Evolutionary conservation across 129 eudicot species (phyloP).

Genomic region (Lactuca saligna): DNA sequence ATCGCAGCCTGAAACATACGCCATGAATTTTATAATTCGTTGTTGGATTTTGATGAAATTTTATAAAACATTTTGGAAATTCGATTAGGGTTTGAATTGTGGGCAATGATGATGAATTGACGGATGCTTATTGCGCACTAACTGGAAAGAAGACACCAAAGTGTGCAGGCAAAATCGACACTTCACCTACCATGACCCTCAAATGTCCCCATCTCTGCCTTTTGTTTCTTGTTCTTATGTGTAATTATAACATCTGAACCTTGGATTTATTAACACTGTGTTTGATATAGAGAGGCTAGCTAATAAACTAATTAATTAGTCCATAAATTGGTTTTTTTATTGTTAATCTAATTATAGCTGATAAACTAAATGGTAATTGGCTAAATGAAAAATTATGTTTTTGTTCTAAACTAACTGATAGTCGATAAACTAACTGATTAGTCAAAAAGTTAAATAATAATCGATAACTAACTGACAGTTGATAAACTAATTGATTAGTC

Average conservation of each 20-base stretch:
- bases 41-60: too few species aligned
- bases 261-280: background rate
- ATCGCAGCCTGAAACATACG: background rate
- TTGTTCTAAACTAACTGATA: too few species aligned
- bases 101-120: slow-evolving; percentile 28
- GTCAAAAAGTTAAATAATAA: too few species aligned
- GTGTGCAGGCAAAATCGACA: slow-evolving; percentile 37
- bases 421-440: too few species aligned
- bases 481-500: too few species aligned
- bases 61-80: background rate
- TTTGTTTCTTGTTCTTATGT: background rate
- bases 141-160: background rate
- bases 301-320: too few species aligned
- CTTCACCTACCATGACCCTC: slow-evolving; percentile 26
- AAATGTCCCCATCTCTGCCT: slow-evolving; percentile 22
- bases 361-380: too few species aligned
- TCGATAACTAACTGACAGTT: too few species aligned
- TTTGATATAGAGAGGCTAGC: too few species aligned
- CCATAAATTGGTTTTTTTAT: too few species aligned
- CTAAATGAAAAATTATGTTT: too few species aligned
- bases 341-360: too few species aligned
- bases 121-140: slow-evolving; percentile 27
- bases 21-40: background rate
- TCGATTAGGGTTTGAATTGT: slow-evolving; percentile 23
- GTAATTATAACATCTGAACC: background rate